Percentiles rank a stretch among this genome's conserved stretches.
Evolutionary conservation across 139 green algal species (phyloP).

Genomic region (Raphidocelis subcapitata): DNA sequence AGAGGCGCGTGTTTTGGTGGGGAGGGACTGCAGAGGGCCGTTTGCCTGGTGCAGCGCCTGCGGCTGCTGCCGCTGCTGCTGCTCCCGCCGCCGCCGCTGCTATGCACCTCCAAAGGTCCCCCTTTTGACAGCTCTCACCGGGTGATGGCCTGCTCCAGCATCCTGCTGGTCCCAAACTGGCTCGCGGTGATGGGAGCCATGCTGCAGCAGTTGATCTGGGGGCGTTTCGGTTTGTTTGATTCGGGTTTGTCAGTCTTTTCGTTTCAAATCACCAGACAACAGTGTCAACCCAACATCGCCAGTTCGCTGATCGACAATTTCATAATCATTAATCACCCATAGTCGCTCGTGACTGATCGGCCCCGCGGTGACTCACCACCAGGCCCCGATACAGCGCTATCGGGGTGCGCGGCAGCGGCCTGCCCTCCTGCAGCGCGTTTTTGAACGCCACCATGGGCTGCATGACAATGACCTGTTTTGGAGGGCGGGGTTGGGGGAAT

Average conservation of each 20-base stretch:
- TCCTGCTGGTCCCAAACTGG: conserved; percentile 82
- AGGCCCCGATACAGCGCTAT: conserved; percentile 80
- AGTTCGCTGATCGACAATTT: too few species aligned
- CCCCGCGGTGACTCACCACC: too few species aligned
- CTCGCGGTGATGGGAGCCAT: conserved; percentile 91
- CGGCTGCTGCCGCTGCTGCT: conserved; percentile 30
- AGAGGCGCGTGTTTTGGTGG: too few species aligned
- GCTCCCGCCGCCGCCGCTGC: too few species aligned
- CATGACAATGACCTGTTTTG: conserved; percentile 74
- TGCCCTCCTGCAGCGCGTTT: conserved; percentile 83
- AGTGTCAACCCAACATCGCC: too few species aligned
- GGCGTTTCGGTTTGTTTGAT: too few species aligned
- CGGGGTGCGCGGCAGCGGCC: conserved; percentile 64
- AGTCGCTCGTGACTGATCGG: too few species aligned
- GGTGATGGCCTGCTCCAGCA: conserved; percentile 36
- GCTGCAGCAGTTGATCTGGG: conserved; percentile 76
- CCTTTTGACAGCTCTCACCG: neutral
- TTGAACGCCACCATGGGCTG: conserved; percentile 89
- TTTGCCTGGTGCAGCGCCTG: conserved; percentile 17
- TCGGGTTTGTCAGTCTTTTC: too few species aligned
- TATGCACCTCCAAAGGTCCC: neutral
- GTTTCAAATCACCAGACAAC: too few species aligned
- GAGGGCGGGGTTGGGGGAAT: too few species aligned
- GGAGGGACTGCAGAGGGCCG: too few species aligned
- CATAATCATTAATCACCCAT: too few species aligned